These are phyloP conservation scores for Ottelia alismoides DNA, from an alignment of 106 monocot species.

Conservation along the genomic window DNA sequence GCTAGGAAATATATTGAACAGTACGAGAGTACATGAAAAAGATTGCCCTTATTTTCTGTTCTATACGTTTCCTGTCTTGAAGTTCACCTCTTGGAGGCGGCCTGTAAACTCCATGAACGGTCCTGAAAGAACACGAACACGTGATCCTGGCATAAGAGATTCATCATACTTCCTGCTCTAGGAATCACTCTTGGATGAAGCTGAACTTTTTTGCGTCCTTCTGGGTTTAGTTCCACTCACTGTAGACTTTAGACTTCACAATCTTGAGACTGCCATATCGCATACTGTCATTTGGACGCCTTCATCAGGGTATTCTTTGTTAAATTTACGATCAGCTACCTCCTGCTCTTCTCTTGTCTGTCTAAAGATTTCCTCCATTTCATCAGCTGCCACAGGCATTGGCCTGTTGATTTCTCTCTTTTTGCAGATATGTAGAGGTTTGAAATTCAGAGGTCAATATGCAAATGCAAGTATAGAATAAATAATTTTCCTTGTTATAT, in stretches of 20 bases:
- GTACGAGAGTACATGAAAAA: neutral
- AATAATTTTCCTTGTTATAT: no score
- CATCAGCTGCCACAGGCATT: conserved; percentile 52
- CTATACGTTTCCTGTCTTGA: conserved; percentile 49
- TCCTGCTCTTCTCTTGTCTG: conserved; percentile 75
- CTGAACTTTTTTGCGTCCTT: conserved; percentile 19
- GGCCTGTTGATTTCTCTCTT: conserved; percentile 78
- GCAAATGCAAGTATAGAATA: no score
- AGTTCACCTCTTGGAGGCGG: conserved; percentile 43
- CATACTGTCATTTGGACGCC: no score
- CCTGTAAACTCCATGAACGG: conserved; percentile 67
- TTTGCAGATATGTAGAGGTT: conserved; percentile 16
- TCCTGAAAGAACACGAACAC: conserved; percentile 62
- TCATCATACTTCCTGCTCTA: no score
- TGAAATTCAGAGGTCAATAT: no score
- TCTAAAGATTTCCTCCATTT: conserved; percentile 61
- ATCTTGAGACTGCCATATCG: no score
- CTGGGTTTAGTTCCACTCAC: neutral
- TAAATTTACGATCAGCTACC: conserved; percentile 32
- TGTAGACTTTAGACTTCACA: neutral
- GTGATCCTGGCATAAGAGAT: conserved; percentile 31
- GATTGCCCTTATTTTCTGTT: neutral
- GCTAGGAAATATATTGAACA: no score
- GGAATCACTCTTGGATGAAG: no score
- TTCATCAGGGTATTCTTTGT: no score